Base-by-base conservation (phyloP, 2,329 filamentous ascomycete genomes). In the Pseudopithomyces maydicus region DNA sequence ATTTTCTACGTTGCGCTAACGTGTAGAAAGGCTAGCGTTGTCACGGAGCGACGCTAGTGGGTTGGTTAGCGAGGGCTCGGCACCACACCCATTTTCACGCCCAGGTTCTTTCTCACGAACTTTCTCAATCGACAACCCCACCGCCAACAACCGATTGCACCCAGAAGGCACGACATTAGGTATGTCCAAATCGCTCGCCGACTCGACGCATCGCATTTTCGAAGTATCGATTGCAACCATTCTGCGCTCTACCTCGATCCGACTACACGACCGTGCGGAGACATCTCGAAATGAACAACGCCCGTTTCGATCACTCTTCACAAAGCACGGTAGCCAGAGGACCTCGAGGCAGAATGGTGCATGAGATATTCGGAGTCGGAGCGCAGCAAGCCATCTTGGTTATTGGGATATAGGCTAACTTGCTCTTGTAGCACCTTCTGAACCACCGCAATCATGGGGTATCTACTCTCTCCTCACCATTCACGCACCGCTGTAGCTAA, bases 381-480 rank as follows among this genome's bases (percentile, higher is more conserved):
- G 36, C 36, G 38, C 19, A 29, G 38, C 32, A 17, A 12, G 17
- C 17, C 33, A 29, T 38, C 8, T 49, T 38, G n/a, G 29, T n/a
- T 12, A 14, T 11, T 42, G 49, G 29, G 19, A 36, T 20, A 10
- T 20, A 8, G 55, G 69, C 71, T 74, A 70, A 74, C 62, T 65
- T 57, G 15, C 55, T 23, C 12, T 15, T 52, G 54, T 61, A 75
- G 70, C 62, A 71, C 74, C 73, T 77, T 76, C 77, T 80, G 76
- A 77, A 74, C 71, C 72, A 75, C 69, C 76, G 79, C 79, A 81
- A 81, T 74, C 75, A 82, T 82, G 80, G 80, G 80, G 80, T 82
- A 81, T 75, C 68, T 73, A 68, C 54, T 48, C 55, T 51, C 55
- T 51, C 58, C 38, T 44, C 52, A 41, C 41, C 44, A 35, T 39